Conservation (phyloP, 805 yeast species). For the Phaffomyces antillensis region DNA sequence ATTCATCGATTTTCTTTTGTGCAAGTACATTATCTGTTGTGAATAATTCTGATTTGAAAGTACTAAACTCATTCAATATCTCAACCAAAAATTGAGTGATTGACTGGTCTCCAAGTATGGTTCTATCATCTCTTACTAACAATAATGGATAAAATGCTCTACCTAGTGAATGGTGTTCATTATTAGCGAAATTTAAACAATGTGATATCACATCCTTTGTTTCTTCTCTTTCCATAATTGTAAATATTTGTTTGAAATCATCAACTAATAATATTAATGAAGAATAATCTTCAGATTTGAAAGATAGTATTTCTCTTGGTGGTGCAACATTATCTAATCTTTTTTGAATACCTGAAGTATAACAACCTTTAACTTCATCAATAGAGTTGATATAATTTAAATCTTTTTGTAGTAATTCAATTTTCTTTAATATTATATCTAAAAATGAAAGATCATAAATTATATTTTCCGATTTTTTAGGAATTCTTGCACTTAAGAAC, state of each 20-base stretch:
- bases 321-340: constrained; percentile 44
- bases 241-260: constrained; percentile 32
- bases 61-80: constrained; percentile 38
- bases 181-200: constrained; percentile 27
- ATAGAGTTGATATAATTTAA: constrained; percentile 18
- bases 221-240: constrained; percentile 24
- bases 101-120: constrained; percentile 45
- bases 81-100: constrained; percentile 31
- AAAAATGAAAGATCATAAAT: constrained; percentile 13
- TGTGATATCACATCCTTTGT: constrained; percentile 26
- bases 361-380: constrained; percentile 29
- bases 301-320: constrained; percentile 24
- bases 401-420: constrained; percentile 9
- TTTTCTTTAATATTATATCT: constrained; percentile 5
- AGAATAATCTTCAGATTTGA: constrained; percentile 26
- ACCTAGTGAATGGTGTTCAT: constrained; percentile 37
- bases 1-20: constrained; percentile 19
- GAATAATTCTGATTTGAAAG: constrained; percentile 29
- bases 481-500: constrained; percentile 11
- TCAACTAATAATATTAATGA: constrained; percentile 25
- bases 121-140: constrained; percentile 53
- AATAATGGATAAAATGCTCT: constrained; percentile 59
- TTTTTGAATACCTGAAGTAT: constrained; percentile 41
- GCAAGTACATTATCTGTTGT: constrained; percentile 19
- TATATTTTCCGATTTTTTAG: constrained; percentile 5